These are phyloP conservation scores for Alternaria triticimaculans DNA, from an alignment of 2,329 filamentous ascomycete genomes.

Conservation along the genomic window DNA sequence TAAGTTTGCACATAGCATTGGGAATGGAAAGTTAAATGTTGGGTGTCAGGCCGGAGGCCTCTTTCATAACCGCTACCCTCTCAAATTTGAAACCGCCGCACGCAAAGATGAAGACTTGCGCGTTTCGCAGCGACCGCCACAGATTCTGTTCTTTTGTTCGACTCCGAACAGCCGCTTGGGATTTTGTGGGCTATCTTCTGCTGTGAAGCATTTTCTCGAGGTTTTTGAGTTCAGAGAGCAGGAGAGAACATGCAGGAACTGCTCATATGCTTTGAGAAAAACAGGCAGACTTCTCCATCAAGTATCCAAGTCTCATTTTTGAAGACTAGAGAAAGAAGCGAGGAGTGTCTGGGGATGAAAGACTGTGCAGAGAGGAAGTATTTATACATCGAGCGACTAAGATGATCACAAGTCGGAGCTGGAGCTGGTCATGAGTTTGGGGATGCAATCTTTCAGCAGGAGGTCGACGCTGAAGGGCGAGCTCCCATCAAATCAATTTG, in stretches of 20 bases:
- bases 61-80: too few species aligned
- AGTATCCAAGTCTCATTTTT: too few species aligned
- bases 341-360: neutral
- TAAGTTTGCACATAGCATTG: neutral
- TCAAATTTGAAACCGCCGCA: too few species aligned
- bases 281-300: neutral
- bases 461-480: neutral
- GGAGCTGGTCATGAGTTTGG: neutral
- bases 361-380: neutral
- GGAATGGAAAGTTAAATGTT: neutral
- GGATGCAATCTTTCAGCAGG: rapidly evolving
- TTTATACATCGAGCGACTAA: neutral
- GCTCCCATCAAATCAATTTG: too few species aligned
- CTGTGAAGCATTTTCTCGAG: too few species aligned
- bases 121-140: neutral
- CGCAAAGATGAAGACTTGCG: neutral
- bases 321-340: neutral
- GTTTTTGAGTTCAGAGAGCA: too few species aligned
- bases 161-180: rapidly evolving
- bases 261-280: neutral
- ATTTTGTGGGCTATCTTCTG: too few species aligned
- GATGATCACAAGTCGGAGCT: neutral
- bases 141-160: rapidly evolving
- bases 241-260: too few species aligned
- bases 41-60: neutral